A percentile compares a stretch with the other conserved stretches of the same genome.
phyloP scores from a whole-genome alignment of 2,329 filamentous ascomycete species.

The Dothidotthia symphoricarpi region DNA sequence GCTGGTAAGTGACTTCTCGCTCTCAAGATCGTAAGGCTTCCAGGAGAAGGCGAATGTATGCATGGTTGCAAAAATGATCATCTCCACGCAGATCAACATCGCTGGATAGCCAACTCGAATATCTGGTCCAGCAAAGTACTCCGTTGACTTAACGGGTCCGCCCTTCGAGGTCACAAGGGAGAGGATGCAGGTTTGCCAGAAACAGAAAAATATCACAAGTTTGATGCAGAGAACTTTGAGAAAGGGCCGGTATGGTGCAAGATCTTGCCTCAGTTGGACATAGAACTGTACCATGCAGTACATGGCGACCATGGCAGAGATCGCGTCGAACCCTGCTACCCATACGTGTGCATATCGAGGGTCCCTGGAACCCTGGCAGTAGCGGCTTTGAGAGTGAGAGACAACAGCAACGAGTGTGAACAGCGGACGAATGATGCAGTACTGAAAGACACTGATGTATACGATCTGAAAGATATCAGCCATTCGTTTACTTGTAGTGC shows the following conservation, averaged over 20 bases:
- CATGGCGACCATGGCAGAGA: constrained; percentile 79
- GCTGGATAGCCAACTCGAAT: constrained; percentile 78
- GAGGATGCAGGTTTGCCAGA: constrained; percentile 71
- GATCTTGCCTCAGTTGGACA: constrained; percentile 66
- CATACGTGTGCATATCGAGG: constrained; percentile 82
- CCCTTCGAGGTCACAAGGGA: constrained; percentile 60
- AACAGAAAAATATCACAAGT: constrained; percentile 85
- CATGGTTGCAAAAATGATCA: constrained; percentile 74
- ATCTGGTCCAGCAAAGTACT: constrained; percentile 67
- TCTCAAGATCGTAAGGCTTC: constrained; percentile 59
- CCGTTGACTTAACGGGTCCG: constrained; percentile 62
- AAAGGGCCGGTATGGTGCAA: constrained; percentile 69
- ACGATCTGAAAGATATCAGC: constrained; percentile 55
- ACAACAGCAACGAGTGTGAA: constrained; percentile 78
- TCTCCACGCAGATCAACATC: constrained; percentile 76
- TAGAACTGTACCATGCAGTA: constrained; percentile 89
- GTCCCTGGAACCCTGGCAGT: constrained; percentile 76
- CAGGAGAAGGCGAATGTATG: constrained; percentile 83
- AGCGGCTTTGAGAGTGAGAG: constrained; percentile 65
- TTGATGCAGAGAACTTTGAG: constrained; percentile 85
- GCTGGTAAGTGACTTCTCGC: constrained; percentile 22
- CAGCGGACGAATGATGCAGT: constrained; percentile 75
- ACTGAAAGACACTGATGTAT: constrained; percentile 81
- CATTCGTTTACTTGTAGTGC: background rate
- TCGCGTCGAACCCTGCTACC: constrained; percentile 69